phyloP scores from a whole-genome alignment of 2,329 filamentous ascomycete genomes.

The Penicillium sp. region DNA sequence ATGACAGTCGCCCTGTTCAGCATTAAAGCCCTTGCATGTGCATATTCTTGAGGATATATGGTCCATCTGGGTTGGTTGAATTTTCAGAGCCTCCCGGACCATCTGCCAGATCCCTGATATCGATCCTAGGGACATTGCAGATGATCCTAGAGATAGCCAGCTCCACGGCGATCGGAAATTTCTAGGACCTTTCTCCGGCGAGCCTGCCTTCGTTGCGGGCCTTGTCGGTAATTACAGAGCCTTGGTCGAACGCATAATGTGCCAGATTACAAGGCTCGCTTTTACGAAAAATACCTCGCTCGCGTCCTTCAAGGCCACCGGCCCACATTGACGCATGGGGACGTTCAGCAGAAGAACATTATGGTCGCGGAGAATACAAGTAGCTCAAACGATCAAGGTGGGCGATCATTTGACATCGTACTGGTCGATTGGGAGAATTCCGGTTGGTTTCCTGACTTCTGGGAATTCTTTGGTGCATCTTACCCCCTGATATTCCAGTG shows the following conservation, averaged over 20 bases:
- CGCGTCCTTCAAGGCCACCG: slow-evolving; percentile 29
- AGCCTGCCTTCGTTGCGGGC: slow-evolving; percentile 28
- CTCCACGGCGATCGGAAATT: slow-evolving; percentile 10
- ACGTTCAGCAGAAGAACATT: slow-evolving; percentile 33
- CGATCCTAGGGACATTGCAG: no score
- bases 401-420: slow-evolving; percentile 31
- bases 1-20: no score
- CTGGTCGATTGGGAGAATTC: slow-evolving; percentile 32
- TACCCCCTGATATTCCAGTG: slow-evolving; percentile 20
- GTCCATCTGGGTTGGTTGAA: no score
- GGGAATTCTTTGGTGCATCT: slow-evolving; percentile 31
- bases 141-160: slow-evolving; percentile 9
- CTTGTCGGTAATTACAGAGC: slow-evolving; percentile 28
- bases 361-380: slow-evolving; percentile 24
- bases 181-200: slow-evolving; percentile 28
- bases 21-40: no score
- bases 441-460: slow-evolving; percentile 33
- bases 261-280: slow-evolving; percentile 30
- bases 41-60: no score
- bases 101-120: no score
- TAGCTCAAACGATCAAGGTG: slow-evolving; percentile 22
- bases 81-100: no score
- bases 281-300: slow-evolving; percentile 29
- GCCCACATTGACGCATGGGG: slow-evolving; percentile 33
- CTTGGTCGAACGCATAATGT: slow-evolving; percentile 17